Percentiles rank a stretch among this genome's conserved stretches.
Conservation (phyloP, 2,329 filamentous ascomycete species). For the Aureobasidium sp. region DNA sequence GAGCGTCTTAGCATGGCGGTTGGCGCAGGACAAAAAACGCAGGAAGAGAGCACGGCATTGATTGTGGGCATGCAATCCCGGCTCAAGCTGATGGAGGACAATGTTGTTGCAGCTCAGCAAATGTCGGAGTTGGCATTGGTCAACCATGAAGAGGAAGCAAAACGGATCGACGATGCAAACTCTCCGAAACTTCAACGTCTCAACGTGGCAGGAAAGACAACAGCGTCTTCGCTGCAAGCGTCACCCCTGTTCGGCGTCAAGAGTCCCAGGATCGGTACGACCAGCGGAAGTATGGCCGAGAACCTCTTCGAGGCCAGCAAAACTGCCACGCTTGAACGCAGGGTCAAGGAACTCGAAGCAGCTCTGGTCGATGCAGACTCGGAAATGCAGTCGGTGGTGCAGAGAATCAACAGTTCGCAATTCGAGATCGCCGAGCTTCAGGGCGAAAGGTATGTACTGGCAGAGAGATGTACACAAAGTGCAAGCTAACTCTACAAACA, state of each 20-base stretch:
- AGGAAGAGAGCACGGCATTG: slow-evolving; percentile 65
- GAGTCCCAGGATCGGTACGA: slow-evolving; percentile 54
- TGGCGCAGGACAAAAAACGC: slow-evolving; percentile 73
- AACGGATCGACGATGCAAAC: slow-evolving; percentile 67
- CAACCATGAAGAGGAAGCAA: slow-evolving; percentile 80
- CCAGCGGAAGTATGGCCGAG: slow-evolving; percentile 48
- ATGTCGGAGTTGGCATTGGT: slow-evolving; percentile 77
- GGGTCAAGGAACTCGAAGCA: slow-evolving; percentile 78
- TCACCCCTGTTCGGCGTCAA: slow-evolving; percentile 45
- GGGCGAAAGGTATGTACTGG: slow-evolving; percentile 66
- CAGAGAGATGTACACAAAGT: slow-evolving; percentile 37
- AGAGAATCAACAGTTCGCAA: slow-evolving; percentile 74
- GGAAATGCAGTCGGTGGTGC: slow-evolving; percentile 79
- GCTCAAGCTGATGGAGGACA: slow-evolving; percentile 76
- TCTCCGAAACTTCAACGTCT: slow-evolving; percentile 70
- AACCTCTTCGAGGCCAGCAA: slow-evolving; percentile 12
- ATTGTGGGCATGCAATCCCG: slow-evolving; percentile 79
- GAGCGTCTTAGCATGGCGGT: slow-evolving; percentile 73
- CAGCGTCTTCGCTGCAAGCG: slow-evolving; percentile 44
- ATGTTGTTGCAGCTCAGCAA: slow-evolving; percentile 73
- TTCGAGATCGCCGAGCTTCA: slow-evolving; percentile 77
- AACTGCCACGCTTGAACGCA: slow-evolving; percentile 45
- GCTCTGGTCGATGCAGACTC: slow-evolving; percentile 67
- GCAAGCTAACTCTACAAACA: slow-evolving; percentile 48
- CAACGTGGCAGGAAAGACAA: slow-evolving; percentile 49